phyloP scores from a whole-genome alignment of 2,329 filamentous ascomycete species.

The Kalmusia sp. region DNA sequence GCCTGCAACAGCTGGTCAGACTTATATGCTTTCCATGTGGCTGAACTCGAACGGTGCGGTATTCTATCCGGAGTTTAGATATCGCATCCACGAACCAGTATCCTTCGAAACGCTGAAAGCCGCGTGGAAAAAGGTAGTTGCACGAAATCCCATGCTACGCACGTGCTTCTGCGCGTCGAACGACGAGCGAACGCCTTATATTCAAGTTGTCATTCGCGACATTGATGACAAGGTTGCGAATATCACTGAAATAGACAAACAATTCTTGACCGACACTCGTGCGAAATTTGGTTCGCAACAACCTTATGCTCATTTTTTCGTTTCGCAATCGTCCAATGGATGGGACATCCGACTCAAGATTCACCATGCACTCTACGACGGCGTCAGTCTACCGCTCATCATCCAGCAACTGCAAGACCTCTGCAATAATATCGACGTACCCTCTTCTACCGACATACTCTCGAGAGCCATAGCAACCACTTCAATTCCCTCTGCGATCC shows the following conservation, averaged over 20 bases:
- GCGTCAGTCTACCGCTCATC: slow-evolving; percentile 74
- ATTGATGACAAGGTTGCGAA: slow-evolving; percentile 42
- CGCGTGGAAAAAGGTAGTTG: slow-evolving; percentile 69
- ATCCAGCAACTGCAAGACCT: slow-evolving; percentile 59
- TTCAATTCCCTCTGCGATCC: background rate
- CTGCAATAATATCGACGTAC: slow-evolving; percentile 42
- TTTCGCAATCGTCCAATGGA: slow-evolving; percentile 33
- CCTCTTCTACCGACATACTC: slow-evolving; percentile 40
- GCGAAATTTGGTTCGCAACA: slow-evolving; percentile 18
- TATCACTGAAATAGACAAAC: slow-evolving; percentile 21
- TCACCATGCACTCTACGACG: slow-evolving; percentile 90
- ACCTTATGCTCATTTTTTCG: slow-evolving; percentile 47
- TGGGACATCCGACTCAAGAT: slow-evolving; percentile 60
- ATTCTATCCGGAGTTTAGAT: slow-evolving; percentile 78
- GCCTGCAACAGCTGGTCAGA: slow-evolving; percentile 78
- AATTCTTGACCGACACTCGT: slow-evolving; percentile 5
- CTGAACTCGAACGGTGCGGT: slow-evolving; percentile 68
- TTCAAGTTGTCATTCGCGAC: slow-evolving; percentile 67
- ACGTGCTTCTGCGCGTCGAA: slow-evolving; percentile 68
- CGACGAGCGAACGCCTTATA: slow-evolving; percentile 57
- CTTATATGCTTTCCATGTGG: slow-evolving; percentile 82
- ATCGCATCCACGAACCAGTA: slow-evolving; percentile 56
- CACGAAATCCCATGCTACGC: slow-evolving; percentile 68
- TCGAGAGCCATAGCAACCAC: slow-evolving; percentile 49
- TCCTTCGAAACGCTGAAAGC: slow-evolving; percentile 52